phyloP scores from a whole-genome alignment of 2,329 filamentous ascomycete genomes.

The Fonsecaea pugnacius region DNA sequence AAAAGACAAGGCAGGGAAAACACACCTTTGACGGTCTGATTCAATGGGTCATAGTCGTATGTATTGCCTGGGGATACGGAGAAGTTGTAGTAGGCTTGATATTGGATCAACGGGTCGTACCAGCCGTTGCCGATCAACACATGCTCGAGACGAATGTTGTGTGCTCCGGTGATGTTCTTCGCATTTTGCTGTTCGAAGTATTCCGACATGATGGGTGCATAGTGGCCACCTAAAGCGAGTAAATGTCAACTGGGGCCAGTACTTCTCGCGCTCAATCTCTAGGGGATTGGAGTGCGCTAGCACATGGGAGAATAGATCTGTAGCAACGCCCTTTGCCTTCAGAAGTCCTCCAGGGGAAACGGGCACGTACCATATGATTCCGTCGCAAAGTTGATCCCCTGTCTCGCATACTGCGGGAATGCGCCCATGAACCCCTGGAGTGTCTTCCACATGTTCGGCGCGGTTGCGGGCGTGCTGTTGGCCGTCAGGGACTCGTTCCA shows the following conservation, averaged over 20 bases:
- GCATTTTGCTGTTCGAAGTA: constrained; percentile 47
- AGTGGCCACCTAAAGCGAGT: constrained; percentile 56
- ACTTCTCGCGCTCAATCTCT: background rate
- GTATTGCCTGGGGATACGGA: constrained; percentile 45
- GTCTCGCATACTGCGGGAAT: constrained; percentile 36
- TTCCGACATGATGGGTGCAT: constrained; percentile 57
- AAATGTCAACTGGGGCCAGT: background rate
- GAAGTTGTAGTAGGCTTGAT: constrained; percentile 48
- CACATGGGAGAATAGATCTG: background rate
- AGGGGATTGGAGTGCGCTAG: background rate
- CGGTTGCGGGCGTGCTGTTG: constrained; percentile 35
- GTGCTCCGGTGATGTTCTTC: constrained; percentile 35
- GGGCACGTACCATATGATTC: constrained; percentile 48
- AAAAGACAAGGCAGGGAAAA: constrained; percentile 25
- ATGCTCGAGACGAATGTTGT: constrained; percentile 39
- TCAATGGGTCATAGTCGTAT: constrained; percentile 42
- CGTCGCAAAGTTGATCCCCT: constrained; percentile 60
- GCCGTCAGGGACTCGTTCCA: constrained; percentile 35
- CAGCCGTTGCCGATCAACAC: constrained; percentile 48
- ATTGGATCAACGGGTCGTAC: constrained; percentile 46
- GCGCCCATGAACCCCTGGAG: constrained; percentile 38
- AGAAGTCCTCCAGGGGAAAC: background rate
- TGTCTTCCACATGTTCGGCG: constrained; percentile 38
- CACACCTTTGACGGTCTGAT: constrained; percentile 42
- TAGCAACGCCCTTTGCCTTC: background rate